A percentile compares a stretch with the other conserved stretches of the same genome.
Conservation (phyloP, 2,329 filamentous ascomycete genomes). For the Dryadomyces quercus-mongolicae region DNA sequence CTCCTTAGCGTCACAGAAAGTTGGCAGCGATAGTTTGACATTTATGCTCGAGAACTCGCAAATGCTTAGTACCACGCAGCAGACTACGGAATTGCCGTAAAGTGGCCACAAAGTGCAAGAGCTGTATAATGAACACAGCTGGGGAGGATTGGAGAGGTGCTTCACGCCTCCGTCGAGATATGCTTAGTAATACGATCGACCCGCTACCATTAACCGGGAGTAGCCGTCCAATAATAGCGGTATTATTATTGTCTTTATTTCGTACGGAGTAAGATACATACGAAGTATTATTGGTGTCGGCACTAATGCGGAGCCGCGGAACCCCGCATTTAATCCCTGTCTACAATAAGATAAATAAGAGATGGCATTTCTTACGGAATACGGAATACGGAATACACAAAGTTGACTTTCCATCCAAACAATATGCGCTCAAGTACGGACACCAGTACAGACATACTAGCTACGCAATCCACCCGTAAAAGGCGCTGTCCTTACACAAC, state of each 20-base stretch:
- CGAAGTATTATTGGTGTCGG: too few relatives aligned
- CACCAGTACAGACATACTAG: not conserved
- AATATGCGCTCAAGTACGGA: not conserved
- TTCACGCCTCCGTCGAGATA: not conserved
- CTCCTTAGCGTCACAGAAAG: constrained; percentile 37
- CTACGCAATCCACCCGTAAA: not conserved
- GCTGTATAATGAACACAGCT: constrained; percentile 70
- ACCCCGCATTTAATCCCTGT: too few relatives aligned
- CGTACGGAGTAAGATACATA: too few relatives aligned
- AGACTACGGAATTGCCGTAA: constrained; percentile 52
- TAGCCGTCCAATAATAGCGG: too few relatives aligned
- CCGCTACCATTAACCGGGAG: too few relatives aligned
- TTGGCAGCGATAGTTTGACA: constrained; percentile 47
- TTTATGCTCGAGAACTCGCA: constrained; percentile 59
- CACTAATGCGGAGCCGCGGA: too few relatives aligned
- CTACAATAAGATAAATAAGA: too few relatives aligned
- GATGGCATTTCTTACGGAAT: too few relatives aligned
- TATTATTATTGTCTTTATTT: too few relatives aligned
- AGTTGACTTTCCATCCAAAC: not conserved
- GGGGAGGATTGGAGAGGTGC: constrained; percentile 38
- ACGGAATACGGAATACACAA: not conserved
- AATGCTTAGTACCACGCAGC: constrained; percentile 60
- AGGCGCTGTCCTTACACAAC: not conserved
- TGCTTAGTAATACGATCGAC: too few relatives aligned
- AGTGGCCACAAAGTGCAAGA: constrained; percentile 49